phyloP scores from a whole-genome alignment of 2,329 filamentous ascomycete species.

The Microcyclospora tardicrescens region DNA sequence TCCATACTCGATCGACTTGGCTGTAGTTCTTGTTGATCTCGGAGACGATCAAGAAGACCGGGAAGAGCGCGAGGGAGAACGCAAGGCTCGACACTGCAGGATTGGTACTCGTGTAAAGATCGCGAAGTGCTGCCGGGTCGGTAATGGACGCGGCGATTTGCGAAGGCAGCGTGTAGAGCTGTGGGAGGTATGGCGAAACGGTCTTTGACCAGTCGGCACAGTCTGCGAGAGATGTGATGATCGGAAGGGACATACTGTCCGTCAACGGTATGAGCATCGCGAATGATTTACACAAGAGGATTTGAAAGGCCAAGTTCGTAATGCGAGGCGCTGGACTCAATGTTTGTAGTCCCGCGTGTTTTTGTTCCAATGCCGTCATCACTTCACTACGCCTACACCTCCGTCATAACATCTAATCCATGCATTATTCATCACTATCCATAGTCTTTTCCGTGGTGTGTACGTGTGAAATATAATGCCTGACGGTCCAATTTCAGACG shows the following conservation, averaged over 20 bases:
- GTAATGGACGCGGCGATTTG: conserved; percentile 42
- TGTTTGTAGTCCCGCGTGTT: too few relatives aligned
- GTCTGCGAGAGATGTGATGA: conserved; percentile 56
- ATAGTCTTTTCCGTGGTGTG: too few relatives aligned
- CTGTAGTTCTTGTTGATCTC: conserved; percentile 91
- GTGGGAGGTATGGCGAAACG: conserved; percentile 64
- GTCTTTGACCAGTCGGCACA: conserved; percentile 64
- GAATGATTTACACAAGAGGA: background rate
- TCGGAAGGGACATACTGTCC: conserved; percentile 39
- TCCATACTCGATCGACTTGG: conserved; percentile 92
- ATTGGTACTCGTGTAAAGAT: conserved; percentile 74
- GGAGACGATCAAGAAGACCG: conserved; percentile 59
- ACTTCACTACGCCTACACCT: too few relatives aligned
- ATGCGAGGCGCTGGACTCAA: too few relatives aligned
- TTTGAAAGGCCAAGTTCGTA: background rate
- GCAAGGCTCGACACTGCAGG: conserved; percentile 66
- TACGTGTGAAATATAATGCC: too few relatives aligned
- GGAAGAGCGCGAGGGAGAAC: conserved; percentile 56
- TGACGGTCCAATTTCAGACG: too few relatives aligned
- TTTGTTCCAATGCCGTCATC: too few relatives aligned
- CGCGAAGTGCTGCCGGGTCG: conserved; percentile 48
- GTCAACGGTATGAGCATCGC: conserved; percentile 1
- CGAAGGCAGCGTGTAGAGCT: conserved; percentile 36
- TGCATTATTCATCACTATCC: too few relatives aligned
- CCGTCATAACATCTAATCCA: too few relatives aligned